These are phyloP conservation scores for Hyaloperonospora brassicae DNA, from an alignment of 352 stramenopile species.

Conservation along the genomic window DNA sequence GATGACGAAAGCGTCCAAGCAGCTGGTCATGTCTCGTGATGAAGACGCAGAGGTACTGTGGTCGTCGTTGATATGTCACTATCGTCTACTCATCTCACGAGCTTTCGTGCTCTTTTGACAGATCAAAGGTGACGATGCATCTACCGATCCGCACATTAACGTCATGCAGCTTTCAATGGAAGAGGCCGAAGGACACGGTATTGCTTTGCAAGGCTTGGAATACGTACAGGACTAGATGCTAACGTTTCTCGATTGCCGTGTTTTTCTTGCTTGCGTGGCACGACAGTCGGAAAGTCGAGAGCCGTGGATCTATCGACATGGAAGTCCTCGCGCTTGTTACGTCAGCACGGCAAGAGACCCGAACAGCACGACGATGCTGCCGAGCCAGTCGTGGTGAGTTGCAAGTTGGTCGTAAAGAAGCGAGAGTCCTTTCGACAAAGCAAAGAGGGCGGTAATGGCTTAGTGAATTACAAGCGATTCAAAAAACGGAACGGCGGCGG, in stretches of 20 bases:
- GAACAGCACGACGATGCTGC: slow-evolving; percentile 22
- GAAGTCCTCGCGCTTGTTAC: slow-evolving; percentile 29
- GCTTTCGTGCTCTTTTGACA: slow-evolving; percentile 3
- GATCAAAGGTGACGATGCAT: slow-evolving; percentile 12
- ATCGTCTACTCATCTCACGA: slow-evolving; percentile 4
- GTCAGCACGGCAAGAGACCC: slow-evolving; percentile 20
- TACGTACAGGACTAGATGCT: slow-evolving; percentile 1
- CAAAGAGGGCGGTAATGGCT: slow-evolving; percentile 5
- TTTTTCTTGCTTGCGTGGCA: slow-evolving; percentile 3
- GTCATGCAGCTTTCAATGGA: slow-evolving; percentile 21
- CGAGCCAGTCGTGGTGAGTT: slow-evolving; percentile 45
- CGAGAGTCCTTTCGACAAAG: neutral
- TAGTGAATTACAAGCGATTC: slow-evolving; percentile 79
- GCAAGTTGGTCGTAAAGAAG: slow-evolving; percentile 46
- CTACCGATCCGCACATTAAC: slow-evolving; percentile 20
- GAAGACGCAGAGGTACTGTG: slow-evolving; percentile 16
- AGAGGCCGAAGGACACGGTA: slow-evolving; percentile 18
- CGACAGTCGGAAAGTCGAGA: slow-evolving; percentile 4
- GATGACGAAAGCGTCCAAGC: slow-evolving; percentile 18
- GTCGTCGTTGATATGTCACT: neutral
- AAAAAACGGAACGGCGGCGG: slow-evolving; percentile 62
- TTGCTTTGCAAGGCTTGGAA: neutral
- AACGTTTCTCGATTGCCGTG: slow-evolving; percentile 3
- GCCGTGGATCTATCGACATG: slow-evolving; percentile 13
- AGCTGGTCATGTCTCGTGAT: slow-evolving; percentile 12